Evolutionary conservation across 306 rosid species (phyloP).

Genomic region (Lathyrus aphaca): DNA sequence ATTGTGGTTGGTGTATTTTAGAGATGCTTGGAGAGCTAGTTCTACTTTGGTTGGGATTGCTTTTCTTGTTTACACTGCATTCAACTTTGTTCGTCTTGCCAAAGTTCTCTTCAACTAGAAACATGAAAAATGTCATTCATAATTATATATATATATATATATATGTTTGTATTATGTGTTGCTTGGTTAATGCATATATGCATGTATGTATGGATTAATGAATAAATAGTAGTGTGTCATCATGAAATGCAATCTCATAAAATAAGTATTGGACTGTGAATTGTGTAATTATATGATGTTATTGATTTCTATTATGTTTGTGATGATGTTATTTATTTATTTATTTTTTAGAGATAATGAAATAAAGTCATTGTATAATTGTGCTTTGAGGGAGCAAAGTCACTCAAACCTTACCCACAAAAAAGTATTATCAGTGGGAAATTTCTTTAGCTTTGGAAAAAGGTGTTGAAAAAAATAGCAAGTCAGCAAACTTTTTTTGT

Average conservation of each 20-base stretch:
- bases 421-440: no score
- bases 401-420: no score
- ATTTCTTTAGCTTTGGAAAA: no score
- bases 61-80: slow-evolving; percentile 38
- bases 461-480: no score
- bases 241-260: no score
- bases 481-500: no score
- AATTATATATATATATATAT: neutral
- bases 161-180: neutral
- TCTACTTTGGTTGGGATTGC: slow-evolving; percentile 59
- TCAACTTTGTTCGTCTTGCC: slow-evolving; percentile 34
- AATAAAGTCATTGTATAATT: no score
- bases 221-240: neutral
- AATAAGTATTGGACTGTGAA: neutral
- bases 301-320: no score
- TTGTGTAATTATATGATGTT: neutral
- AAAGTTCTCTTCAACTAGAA: neutral
- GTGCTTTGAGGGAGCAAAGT: no score
- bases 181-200: neutral
- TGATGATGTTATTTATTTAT: no score
- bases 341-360: no score
- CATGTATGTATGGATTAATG: neutral
- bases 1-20: slow-evolving; percentile 52
- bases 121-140: neutral
- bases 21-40: slow-evolving; percentile 67